A percentile compares a stretch with the other conserved stretches of the same genome.
These are phyloP conservation scores for Chlamydomonas sp. DNA, from an alignment of 139 green algal species.

Conservation along the genomic window DNA sequence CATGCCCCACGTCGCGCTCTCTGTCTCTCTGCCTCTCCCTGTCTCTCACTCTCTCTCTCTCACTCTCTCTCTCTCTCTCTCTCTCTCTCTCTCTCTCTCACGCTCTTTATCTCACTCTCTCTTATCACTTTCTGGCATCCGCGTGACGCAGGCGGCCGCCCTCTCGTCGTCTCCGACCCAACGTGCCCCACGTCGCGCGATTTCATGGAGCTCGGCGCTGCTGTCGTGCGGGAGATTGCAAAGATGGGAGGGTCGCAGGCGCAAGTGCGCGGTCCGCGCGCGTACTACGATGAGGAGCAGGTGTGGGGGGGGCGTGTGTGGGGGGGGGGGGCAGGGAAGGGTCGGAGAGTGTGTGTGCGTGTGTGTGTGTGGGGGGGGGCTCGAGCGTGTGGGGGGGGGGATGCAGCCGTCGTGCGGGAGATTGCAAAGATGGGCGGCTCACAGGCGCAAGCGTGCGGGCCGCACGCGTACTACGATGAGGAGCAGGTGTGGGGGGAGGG, in stretches of 20 bases:
- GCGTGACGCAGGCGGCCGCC: conserved; percentile 63
- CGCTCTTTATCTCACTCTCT: background rate
- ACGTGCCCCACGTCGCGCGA: conserved; percentile 40
- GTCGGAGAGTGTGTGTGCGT: too few relatives aligned
- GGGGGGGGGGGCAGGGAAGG: too few relatives aligned
- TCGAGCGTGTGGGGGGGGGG: too few relatives aligned
- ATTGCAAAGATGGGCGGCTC: conserved; percentile 64
- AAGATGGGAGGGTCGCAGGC: conserved; percentile 46
- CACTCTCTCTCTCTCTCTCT: background rate
- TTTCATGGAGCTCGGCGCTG: conserved; percentile 83
- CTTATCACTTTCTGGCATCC: background rate
- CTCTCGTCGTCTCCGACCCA: conserved; percentile 81
- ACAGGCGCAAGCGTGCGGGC: background rate
- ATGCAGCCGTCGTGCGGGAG: conserved; percentile 88
- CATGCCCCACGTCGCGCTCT: too few relatives aligned
- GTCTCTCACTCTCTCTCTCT: too few relatives aligned
- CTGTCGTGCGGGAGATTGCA: conserved; percentile 88
- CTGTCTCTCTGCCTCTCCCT: too few relatives aligned
- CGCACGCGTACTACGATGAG: conserved; percentile 29
- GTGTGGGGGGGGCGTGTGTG: too few relatives aligned
- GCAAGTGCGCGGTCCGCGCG: background rate
- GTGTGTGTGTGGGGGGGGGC: too few relatives aligned
- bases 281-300: conserved; percentile 31
- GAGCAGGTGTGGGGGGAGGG: too few relatives aligned
- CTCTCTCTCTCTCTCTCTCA: background rate